Conservation (phyloP, 345 rosid genomes). For the Citrus mangshanensis region DNA sequence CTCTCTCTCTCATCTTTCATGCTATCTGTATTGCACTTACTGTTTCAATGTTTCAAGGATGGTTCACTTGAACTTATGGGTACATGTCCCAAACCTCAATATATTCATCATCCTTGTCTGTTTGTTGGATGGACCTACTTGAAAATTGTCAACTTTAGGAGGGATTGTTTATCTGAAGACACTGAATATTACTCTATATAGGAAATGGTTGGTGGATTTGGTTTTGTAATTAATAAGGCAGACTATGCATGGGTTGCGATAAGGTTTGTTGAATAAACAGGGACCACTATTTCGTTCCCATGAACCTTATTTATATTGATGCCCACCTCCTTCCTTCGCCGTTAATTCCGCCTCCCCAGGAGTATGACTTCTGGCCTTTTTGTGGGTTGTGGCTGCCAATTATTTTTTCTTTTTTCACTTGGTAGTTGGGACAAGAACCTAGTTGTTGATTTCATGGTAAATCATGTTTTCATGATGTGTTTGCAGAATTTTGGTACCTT, state of each 20-base stretch:
- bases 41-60: not conserved
- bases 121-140: not conserved
- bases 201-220: slow-evolving; percentile 1
- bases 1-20: not conserved
- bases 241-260: not conserved
- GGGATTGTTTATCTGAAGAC: not conserved
- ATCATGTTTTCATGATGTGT: not conserved
- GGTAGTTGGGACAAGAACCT: not conserved
- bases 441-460: not conserved
- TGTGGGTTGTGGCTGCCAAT: not conserved
- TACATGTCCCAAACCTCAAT: not conserved
- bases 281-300: not conserved
- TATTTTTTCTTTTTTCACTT: not conserved
- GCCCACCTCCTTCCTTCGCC: not conserved
- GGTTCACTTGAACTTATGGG: not conserved
- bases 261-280: not conserved
- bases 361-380: not conserved
- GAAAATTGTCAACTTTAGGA: not conserved
- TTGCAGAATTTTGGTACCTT: not conserved
- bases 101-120: not conserved
- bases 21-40: not conserved
- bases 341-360: not conserved
- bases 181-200: not conserved
- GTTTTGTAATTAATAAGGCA: not conserved
- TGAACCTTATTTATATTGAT: slow-evolving; percentile 5